Evolutionary conservation across 257 asterid species (phyloP).

Genomic region (Solanum clarkiae): DNA sequence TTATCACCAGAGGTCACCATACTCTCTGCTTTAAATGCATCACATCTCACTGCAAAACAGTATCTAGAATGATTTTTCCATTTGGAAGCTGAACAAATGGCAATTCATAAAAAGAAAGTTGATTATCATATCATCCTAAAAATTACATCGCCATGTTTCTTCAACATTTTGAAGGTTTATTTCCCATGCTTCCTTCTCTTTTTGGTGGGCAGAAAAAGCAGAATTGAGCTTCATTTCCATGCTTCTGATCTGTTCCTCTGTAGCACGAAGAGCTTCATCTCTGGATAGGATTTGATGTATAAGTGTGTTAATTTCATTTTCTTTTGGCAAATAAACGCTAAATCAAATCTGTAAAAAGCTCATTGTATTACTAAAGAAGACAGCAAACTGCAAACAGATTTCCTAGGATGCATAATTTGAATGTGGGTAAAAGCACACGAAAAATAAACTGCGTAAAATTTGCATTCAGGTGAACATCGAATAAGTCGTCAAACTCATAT

Average conservation of each 20-base stretch:
- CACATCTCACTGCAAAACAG: slow-evolving; percentile 57
- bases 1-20: slow-evolving; percentile 35
- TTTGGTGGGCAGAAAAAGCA: slow-evolving; percentile 55
- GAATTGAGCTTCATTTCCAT: slow-evolving; percentile 65
- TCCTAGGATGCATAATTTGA: background rate
- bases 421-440: background rate
- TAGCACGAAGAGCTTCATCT: slow-evolving; percentile 55
- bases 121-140: background rate
- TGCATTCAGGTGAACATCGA: background rate
- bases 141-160: slow-evolving; percentile 89
- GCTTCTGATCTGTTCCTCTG: slow-evolving; percentile 56
- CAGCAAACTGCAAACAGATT: background rate
- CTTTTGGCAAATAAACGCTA: background rate
- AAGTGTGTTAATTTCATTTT: slow-evolving; percentile 2
- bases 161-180: slow-evolving; percentile 68
- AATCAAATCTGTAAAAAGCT: background rate
- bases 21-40: slow-evolving; percentile 55
- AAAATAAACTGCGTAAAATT: background rate
- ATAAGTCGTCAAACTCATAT: slow-evolving; percentile 1
- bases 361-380: background rate
- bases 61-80: background rate
- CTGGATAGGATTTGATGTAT: slow-evolving; percentile 31
- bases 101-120: slow-evolving; percentile 3
- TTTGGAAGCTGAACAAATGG: background rate
- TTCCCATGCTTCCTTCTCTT: slow-evolving; percentile 83